Evolutionary conservation across 2,329 filamentous ascomycete genomes (phyloP).

Genomic region (Colletotrichum ledebouriae): DNA sequence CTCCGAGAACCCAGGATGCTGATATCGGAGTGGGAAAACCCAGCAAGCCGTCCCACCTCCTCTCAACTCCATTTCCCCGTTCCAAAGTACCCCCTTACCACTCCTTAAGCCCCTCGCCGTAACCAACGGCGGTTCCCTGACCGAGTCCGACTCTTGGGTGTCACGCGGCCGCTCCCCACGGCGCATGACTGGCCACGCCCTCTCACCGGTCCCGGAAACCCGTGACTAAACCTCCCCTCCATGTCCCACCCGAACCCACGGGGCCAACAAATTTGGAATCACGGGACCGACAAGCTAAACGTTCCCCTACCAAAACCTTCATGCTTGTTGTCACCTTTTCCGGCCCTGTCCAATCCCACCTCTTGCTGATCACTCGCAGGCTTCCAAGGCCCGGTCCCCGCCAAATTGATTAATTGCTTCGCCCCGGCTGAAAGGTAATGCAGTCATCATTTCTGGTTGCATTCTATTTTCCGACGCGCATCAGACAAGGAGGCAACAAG

Average conservation of each 20-base stretch:
- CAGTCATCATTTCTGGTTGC: neutral
- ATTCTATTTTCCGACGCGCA: slow-evolving; percentile 1
- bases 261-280: slow-evolving; percentile 16
- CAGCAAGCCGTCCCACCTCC: neutral
- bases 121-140: slow-evolving; percentile 22
- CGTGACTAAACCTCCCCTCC: slow-evolving; percentile 19
- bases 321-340: neutral
- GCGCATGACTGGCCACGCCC: slow-evolving; percentile 39
- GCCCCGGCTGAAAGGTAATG: slow-evolving; percentile 24
- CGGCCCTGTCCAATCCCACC: slow-evolving; percentile 11
- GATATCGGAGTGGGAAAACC: slow-evolving; percentile 4
- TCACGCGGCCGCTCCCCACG: slow-evolving; percentile 38
- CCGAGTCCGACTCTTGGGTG: slow-evolving; percentile 39
- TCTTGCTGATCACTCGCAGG: slow-evolving; percentile 18
- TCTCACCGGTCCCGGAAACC: slow-evolving; percentile 40
- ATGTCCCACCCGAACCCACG: slow-evolving; percentile 29
- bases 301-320: slow-evolving; percentile 3
- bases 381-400: slow-evolving; percentile 7
- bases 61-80: neutral
- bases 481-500: slow-evolving; percentile 7
- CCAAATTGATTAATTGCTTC: slow-evolving; percentile 12
- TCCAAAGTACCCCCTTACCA: slow-evolving; percentile 8
- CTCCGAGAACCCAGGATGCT: neutral
- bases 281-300: slow-evolving; percentile 23
- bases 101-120: neutral